Conservation (phyloP, 345 rosid species). For the Anastatica hierochuntica region DNA sequence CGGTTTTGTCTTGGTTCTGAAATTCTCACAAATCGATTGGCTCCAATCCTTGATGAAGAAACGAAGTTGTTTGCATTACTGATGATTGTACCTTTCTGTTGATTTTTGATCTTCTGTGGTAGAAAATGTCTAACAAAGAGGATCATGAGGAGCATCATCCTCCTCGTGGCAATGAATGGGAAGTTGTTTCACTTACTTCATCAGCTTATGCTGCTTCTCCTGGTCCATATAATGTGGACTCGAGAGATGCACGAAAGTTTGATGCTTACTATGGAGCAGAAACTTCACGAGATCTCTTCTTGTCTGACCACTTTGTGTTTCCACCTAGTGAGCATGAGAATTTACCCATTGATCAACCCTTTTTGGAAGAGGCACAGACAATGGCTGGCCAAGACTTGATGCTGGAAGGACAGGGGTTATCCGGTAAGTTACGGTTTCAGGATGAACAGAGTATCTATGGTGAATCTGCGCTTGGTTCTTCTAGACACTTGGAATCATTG, state of each 20-base stretch:
- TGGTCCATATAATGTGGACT: constrained; percentile 44
- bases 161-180: constrained; percentile 76
- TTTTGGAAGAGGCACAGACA: constrained; percentile 26
- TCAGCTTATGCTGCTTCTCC: constrained; percentile 92
- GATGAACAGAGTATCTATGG: constrained; percentile 41
- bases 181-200: constrained; percentile 87
- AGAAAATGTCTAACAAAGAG: constrained; percentile 49
- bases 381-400: constrained; percentile 43
- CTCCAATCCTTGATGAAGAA: background rate
- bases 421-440: constrained; percentile 39
- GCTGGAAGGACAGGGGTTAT: constrained; percentile 35
- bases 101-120: constrained; percentile 4
- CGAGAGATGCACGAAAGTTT: constrained; percentile 29
- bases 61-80: too few species aligned
- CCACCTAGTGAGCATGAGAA: constrained; percentile 67
- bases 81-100: too few species aligned
- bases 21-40: background rate
- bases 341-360: constrained; percentile 38
- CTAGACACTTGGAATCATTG: constrained; percentile 25
- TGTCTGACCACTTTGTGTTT: constrained; percentile 74
- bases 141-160: constrained; percentile 33
- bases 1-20: constrained; percentile 2
- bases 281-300: constrained; percentile 52
- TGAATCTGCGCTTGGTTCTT: constrained; percentile 25
- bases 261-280: constrained; percentile 35